A percentile compares a stretch with the other conserved stretches of the same genome.
phyloP scores from a whole-genome alignment of 2,329 filamentous ascomycete genomes.

The Chaetomiaceae sp. region DNA sequence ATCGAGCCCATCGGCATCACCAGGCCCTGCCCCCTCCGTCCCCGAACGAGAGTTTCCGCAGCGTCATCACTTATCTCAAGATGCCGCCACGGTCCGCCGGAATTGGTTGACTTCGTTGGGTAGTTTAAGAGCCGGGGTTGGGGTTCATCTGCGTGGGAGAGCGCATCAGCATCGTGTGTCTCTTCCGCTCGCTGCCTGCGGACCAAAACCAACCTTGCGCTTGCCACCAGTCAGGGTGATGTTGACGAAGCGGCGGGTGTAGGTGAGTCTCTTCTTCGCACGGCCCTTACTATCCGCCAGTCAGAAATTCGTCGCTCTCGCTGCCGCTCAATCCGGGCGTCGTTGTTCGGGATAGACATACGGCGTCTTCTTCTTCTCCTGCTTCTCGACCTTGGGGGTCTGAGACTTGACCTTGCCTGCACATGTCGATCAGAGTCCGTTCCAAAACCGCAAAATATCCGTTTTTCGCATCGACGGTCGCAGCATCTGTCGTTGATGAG shows the following conservation, averaged over 20 bases:
- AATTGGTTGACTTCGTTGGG: slow-evolving; percentile 9
- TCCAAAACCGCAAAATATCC: background rate
- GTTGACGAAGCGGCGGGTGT: slow-evolving; percentile 98
- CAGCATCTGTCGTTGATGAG: background rate
- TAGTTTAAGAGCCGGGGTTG: slow-evolving; percentile 28
- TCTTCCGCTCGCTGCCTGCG: background rate
- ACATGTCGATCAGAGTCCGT: slow-evolving; percentile 15
- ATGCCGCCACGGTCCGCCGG: slow-evolving; percentile 5
- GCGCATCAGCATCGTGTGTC: slow-evolving; percentile 6
- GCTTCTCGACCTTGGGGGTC: slow-evolving; percentile 63
- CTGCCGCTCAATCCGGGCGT: background rate
- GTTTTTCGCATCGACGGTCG: slow-evolving; percentile 10
- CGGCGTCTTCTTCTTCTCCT: slow-evolving; percentile 31
- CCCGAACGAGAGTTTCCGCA: slow-evolving; percentile 12
- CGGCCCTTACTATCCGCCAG: slow-evolving; percentile 64
- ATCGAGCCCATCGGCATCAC: slow-evolving; percentile 11
- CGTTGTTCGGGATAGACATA: slow-evolving; percentile 17
- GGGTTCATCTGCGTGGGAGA: slow-evolving; percentile 28
- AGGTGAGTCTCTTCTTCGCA: slow-evolving; percentile 93
- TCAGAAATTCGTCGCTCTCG: slow-evolving; percentile 13
- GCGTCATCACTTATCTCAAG: slow-evolving; percentile 8
- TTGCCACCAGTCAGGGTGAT: slow-evolving; percentile 95
- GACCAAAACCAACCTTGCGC: slow-evolving; percentile 72
- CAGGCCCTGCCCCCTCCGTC: slow-evolving; percentile 10
- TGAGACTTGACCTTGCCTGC: slow-evolving; percentile 95